Base-by-base conservation (phyloP, 2,329 filamentous ascomycete genomes). In the Arthrocladium fulminans region DNA sequence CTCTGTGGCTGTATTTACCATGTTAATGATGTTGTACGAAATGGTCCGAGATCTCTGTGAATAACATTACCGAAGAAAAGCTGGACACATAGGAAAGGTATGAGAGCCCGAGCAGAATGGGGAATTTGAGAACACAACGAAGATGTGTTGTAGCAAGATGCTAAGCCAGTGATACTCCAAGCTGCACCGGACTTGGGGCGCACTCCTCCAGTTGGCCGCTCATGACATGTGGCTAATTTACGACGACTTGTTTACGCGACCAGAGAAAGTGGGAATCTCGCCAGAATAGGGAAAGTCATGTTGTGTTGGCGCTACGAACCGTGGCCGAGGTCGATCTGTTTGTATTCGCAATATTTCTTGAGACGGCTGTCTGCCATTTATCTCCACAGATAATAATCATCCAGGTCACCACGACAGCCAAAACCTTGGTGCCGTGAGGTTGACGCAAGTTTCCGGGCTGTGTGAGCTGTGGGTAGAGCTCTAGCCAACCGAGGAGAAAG, bases 11-110 rank as follows among this genome's bases (percentile, higher is more conserved):
- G 19, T 24, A 35, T 15, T 15, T 9, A 35, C 6, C 32, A 35
- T 35, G 13, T 15, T 35, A 35, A n/a, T 35, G 6, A 7, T 29
- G 27, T 29, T 29, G 27, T 7, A 7, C 13, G 27, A 13, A 13
- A 29, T 29, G 27, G 13, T 35, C 17, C 5, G 6, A 8, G 13
- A 35, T 15, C 37, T 10, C 12, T 40, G 4, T 22, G n/a, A 40
- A 20, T 40, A 40, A 40, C 37, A 40, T 40, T 40, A 40, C 22
- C 37, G 37, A 40, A 40, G 9, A 6, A 24, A 27, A 41, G 22
- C 39, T 41, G 39, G 20, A 41, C 19, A 41, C 20, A 27, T 41
- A 41, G 39, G 39, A 22, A 19, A 39, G 19, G 19, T n/a, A 27
- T 17, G n/a, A n/a, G n/a, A n/a, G 39, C 10, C 23, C 12, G 19